phyloP scores from a whole-genome alignment of 1,139 yeast genomes.

The Scheffersomyces quercinus region DNA sequence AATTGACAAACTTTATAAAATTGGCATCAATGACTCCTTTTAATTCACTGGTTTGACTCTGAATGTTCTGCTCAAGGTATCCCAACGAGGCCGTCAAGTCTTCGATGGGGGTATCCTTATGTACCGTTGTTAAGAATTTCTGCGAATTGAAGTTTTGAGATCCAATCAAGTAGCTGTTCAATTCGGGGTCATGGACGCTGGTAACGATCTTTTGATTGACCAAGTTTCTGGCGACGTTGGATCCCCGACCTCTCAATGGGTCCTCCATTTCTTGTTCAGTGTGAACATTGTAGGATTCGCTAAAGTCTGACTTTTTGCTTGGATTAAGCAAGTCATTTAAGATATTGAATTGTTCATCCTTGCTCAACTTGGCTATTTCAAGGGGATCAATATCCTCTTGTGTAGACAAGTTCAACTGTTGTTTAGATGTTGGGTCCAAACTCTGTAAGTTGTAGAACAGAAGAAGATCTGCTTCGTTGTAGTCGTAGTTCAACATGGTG shows the following conservation, averaged over 20 bases:
- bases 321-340: slow-evolving; percentile 25
- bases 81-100: slow-evolving; percentile 59
- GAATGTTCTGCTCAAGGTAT: slow-evolving; percentile 60
- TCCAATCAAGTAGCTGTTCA: slow-evolving; percentile 62
- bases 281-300: background rate
- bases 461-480: slow-evolving; percentile 17
- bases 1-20: slow-evolving; percentile 70
- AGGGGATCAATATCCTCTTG: slow-evolving; percentile 25
- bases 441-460: slow-evolving; percentile 29
- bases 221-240: slow-evolving; percentile 45
- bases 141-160: slow-evolving; percentile 74
- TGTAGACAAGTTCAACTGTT: slow-evolving; percentile 20
- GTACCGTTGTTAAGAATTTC: slow-evolving; percentile 67
- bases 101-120: slow-evolving; percentile 66
- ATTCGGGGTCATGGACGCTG: slow-evolving; percentile 42
- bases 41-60: slow-evolving; percentile 65
- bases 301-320: background rate
- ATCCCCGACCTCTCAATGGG: slow-evolving; percentile 55
- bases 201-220: slow-evolving; percentile 36
- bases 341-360: slow-evolving; percentile 33
- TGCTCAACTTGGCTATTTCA: slow-evolving; percentile 19
- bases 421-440: slow-evolving; percentile 21
- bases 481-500: slow-evolving; percentile 30
- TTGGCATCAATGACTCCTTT: slow-evolving; percentile 70
- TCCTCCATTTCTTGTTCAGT: slow-evolving; percentile 33